phyloP scores from a whole-genome alignment of 139 green algal species.

The Chlorella sorokiniana region DNA sequence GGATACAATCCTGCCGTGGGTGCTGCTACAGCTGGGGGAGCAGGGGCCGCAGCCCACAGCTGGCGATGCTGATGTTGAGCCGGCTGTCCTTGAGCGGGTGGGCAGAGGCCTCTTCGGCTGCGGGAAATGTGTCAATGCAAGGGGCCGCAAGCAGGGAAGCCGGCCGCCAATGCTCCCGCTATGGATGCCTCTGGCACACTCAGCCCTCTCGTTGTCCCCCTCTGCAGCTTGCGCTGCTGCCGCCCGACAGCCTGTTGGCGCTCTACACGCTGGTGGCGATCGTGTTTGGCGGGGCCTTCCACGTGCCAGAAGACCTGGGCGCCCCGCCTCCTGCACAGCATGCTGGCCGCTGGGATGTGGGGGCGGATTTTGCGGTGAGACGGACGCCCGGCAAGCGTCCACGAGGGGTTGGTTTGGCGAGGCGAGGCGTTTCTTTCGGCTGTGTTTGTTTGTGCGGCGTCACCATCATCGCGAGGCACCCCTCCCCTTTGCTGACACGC shows the following conservation, averaged over 20 bases:
- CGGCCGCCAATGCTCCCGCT: background rate
- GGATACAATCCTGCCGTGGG: background rate
- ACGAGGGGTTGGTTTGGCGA: background rate
- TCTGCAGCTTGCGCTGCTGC: background rate
- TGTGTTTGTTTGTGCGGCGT: too few relatives aligned
- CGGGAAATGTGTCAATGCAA: too few relatives aligned
- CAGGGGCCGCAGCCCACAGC: too few relatives aligned
- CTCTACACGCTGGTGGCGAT: background rate
- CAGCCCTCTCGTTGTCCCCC: background rate
- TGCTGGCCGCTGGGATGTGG: background rate
- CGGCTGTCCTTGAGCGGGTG: too few relatives aligned
- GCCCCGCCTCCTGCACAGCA: background rate
- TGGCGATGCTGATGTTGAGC: too few relatives aligned
- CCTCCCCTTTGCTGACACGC: too few relatives aligned
- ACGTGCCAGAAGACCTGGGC: background rate
- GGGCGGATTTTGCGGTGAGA: conserved; percentile 1
- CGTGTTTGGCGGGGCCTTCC: background rate
- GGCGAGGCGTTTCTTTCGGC: background rate
- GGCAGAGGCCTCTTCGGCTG: too few relatives aligned
- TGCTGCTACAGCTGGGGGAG: background rate
- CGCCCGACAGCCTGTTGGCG: background rate
- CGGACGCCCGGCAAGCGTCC: too few relatives aligned
- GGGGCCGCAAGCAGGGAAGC: too few relatives aligned
- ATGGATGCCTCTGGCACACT: too few relatives aligned
- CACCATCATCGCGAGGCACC: too few relatives aligned